Percentiles rank a stretch among this genome's conserved stretches.
phyloP scores from a whole-genome alignment of 768 basidiomycete species.

The Rhizopogon rudus region DNA sequence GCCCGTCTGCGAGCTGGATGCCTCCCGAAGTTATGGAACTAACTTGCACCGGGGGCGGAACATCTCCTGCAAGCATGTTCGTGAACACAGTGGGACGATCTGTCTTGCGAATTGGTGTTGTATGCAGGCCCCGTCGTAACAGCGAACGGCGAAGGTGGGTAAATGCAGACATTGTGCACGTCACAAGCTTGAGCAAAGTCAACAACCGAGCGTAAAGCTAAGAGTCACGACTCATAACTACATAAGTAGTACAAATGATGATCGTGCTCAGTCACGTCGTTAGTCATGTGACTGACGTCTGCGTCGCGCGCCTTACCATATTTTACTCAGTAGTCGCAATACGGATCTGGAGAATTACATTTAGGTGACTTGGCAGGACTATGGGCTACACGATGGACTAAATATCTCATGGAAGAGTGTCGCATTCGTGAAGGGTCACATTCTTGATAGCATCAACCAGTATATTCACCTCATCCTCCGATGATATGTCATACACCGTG shows the following conservation, averaged over 20 bases:
- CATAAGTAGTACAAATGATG: too few relatives aligned
- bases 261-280: too few relatives aligned
- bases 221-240: too few relatives aligned
- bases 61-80: constrained; percentile 70
- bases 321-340: too few relatives aligned
- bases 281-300: too few relatives aligned
- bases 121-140: constrained; percentile 1
- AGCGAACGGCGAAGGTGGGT: background rate
- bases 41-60: constrained; percentile 68
- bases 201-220: too few relatives aligned
- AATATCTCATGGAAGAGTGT: background rate
- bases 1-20: constrained; percentile 72
- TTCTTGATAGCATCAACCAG: constrained; percentile 9
- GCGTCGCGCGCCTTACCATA: too few relatives aligned
- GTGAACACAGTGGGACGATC: constrained; percentile 37
- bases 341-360: too few relatives aligned
- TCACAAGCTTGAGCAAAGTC: too few relatives aligned
- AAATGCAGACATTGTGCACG: background rate
- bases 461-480: constrained; percentile 6
- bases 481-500: background rate
- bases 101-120: background rate
- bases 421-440: background rate
- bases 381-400: background rate
- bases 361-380: too few relatives aligned
- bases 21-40: constrained; percentile 57